Evolutionary conservation across 257 asterid species (phyloP).

Genomic region (Gentiana straminea): DNA sequence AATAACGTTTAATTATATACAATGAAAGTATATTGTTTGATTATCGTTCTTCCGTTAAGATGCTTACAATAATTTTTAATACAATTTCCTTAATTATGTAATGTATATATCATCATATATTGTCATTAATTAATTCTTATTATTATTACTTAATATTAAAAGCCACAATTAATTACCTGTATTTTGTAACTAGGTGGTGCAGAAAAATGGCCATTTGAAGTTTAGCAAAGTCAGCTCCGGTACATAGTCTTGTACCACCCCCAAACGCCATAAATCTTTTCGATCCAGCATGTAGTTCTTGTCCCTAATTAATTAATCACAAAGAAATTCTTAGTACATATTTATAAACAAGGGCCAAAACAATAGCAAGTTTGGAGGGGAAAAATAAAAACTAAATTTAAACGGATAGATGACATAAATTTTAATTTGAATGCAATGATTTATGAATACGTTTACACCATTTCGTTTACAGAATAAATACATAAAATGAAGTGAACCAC

Average conservation of each 20-base stretch:
- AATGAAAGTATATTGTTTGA: too few relatives aligned
- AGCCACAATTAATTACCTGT: neutral
- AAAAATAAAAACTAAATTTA: too few relatives aligned
- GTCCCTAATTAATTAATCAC: neutral
- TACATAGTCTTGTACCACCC: constrained; percentile 12
- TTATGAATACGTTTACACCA: too few relatives aligned
- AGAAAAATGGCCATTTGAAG: constrained; percentile 9
- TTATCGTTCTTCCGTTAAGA: too few relatives aligned
- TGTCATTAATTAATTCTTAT: neutral
- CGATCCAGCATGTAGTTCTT: constrained; percentile 12
- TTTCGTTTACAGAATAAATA: too few relatives aligned
- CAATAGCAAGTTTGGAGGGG: too few relatives aligned
- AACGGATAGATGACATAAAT: too few relatives aligned
- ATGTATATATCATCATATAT: neutral
- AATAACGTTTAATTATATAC: neutral
- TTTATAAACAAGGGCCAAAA: too few relatives aligned
- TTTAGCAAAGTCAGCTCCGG: constrained; percentile 11
- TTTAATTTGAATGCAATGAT: too few relatives aligned
- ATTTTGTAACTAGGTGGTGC: constrained; percentile 7
- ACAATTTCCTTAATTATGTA: neutral
- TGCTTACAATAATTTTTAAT: too few relatives aligned
- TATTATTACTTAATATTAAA: neutral
- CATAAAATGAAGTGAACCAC: too few relatives aligned
- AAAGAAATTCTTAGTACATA: neutral
- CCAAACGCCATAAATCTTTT: constrained; percentile 16